A percentile compares a stretch with the other conserved stretches of the same genome.
Conservation (phyloP, 202 grass and related monocot species). For the Elaeis oleifera region DNA sequence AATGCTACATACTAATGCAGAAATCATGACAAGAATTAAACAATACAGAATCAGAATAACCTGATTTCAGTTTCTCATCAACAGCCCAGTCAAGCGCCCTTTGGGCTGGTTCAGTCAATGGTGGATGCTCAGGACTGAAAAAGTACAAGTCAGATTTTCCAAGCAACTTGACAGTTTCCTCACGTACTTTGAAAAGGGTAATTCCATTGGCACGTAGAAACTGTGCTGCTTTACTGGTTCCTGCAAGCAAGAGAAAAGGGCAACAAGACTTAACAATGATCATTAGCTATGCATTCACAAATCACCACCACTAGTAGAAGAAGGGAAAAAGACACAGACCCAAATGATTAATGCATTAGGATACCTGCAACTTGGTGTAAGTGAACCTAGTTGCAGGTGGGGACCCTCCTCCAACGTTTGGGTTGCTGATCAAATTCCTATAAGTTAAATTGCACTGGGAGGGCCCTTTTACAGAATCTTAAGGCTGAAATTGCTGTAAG, state of each 20-base stretch:
- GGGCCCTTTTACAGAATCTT: too few species aligned
- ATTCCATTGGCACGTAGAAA: constrained; percentile 78
- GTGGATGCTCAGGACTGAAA: constrained; percentile 47
- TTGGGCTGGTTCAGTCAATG: constrained; percentile 69
- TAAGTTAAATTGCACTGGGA: too few species aligned
- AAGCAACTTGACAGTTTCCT: constrained; percentile 50
- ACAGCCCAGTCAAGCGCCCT: constrained; percentile 77
- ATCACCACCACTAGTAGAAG: too few species aligned
- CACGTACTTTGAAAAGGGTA: constrained; percentile 61
- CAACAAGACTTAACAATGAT: not conserved
- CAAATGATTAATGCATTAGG: too few species aligned
- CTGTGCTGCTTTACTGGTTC: constrained; percentile 71
- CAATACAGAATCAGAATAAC: constrained; percentile 19
- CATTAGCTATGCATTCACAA: too few species aligned
- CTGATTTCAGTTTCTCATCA: constrained; percentile 74
- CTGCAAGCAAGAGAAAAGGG: constrained; percentile 34
- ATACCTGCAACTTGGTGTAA: too few species aligned
- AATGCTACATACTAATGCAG: too few species aligned
- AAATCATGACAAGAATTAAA: not conserved
- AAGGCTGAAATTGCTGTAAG: too few species aligned
- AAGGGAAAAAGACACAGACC: too few species aligned
- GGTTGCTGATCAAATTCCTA: too few species aligned
- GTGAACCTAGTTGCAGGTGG: too few species aligned
- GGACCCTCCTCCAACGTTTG: too few species aligned
- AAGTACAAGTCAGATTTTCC: constrained; percentile 79